Percentiles rank a stretch among this genome's conserved stretches.
Evolutionary conservation across 2,329 filamentous ascomycete species (phyloP).

Genomic region (Sarocladium strictum): DNA sequence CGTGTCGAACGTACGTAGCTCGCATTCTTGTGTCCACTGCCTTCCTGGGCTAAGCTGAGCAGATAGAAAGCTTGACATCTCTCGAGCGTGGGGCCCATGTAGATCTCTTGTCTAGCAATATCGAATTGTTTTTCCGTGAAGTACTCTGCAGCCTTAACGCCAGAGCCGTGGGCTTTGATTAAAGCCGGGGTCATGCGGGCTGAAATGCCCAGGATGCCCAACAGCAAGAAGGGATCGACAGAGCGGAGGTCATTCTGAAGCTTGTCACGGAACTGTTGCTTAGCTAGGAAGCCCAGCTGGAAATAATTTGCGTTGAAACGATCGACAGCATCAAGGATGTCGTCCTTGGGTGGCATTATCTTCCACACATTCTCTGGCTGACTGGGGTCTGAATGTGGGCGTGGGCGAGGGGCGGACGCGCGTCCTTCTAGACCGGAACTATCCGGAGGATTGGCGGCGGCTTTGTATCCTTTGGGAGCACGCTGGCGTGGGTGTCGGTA

Average conservation of each 20-base stretch:
- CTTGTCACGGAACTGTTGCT: constrained; percentile 40
- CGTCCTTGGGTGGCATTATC: constrained; percentile 39
- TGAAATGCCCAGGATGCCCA: constrained; percentile 51
- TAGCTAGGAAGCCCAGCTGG: constrained; percentile 54
- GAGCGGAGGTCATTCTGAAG: constrained; percentile 40
- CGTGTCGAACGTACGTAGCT: constrained; percentile 41
- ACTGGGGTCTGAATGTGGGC: constrained; percentile 13
- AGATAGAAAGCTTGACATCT: constrained; percentile 54
- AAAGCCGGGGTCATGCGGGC: constrained; percentile 47
- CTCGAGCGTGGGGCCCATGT: constrained; percentile 46
- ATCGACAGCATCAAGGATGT: constrained; percentile 46
- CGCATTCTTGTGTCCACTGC: constrained; percentile 44
- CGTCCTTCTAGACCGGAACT: constrained; percentile 27
- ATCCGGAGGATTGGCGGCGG: constrained; percentile 25
- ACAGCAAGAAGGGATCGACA: constrained; percentile 48
- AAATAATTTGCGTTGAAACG: constrained; percentile 51
- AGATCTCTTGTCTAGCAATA: constrained; percentile 44
- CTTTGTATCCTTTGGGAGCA: constrained; percentile 31
- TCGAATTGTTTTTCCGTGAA: constrained; percentile 46
- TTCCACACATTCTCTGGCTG: constrained; percentile 38
- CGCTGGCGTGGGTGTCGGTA: constrained; percentile 50
- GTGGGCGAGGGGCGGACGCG: constrained; percentile 14
- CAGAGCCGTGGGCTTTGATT: constrained; percentile 41
- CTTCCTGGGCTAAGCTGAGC: constrained; percentile 53
- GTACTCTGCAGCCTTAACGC: constrained; percentile 43